Conservation (phyloP, 192 early-diverging fungal genomes). For the Dispira simplex region DNA sequence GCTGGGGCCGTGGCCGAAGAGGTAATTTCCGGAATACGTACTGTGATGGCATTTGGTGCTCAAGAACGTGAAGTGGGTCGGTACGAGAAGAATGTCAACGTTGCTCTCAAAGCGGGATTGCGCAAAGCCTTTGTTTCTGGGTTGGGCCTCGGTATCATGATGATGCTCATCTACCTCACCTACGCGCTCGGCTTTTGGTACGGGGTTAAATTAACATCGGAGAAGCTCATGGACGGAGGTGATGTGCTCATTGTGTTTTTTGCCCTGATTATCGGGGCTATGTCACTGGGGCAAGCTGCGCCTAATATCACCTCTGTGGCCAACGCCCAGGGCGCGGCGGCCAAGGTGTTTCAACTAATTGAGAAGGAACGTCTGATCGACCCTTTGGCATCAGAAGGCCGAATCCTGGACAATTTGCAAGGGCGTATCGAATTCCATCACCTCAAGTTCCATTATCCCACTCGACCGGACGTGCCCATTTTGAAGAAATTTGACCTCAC, state of each 20-base stretch:
- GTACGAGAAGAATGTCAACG: conserved; percentile 41
- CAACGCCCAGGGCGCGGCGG: conserved; percentile 67
- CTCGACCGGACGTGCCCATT: conserved; percentile 65
- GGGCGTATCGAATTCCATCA: conserved; percentile 62
- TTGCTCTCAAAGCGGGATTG: conserved; percentile 45
- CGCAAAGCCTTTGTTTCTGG: conserved; percentile 43
- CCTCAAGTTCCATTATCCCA: conserved; percentile 74
- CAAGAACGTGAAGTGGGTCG: conserved; percentile 48
- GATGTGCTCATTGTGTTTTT: conserved; percentile 77
- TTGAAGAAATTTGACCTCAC: conserved; percentile 54
- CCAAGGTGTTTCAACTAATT: conserved; percentile 62
- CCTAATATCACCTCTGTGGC: conserved; percentile 59
- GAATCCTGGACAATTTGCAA: conserved; percentile 24
- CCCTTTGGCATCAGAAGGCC: conserved; percentile 22
- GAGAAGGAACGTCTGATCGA: conserved; percentile 73
- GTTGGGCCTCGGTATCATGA: conserved; percentile 52
- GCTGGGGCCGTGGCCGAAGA: conserved; percentile 81
- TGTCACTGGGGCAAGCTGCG: conserved; percentile 50
- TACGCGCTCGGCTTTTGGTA: conserved; percentile 81
- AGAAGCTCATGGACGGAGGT: conserved; percentile 25
- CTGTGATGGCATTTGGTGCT: conserved; percentile 74
- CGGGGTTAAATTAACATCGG: conserved; percentile 42
- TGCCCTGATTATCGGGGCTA: conserved; percentile 70
- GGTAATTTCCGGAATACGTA: conserved; percentile 65
- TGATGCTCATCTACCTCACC: conserved; percentile 55